Evolutionary conservation across 106 monocot species (phyloP).

Genomic region (Alisma plantagoaquatica): DNA sequence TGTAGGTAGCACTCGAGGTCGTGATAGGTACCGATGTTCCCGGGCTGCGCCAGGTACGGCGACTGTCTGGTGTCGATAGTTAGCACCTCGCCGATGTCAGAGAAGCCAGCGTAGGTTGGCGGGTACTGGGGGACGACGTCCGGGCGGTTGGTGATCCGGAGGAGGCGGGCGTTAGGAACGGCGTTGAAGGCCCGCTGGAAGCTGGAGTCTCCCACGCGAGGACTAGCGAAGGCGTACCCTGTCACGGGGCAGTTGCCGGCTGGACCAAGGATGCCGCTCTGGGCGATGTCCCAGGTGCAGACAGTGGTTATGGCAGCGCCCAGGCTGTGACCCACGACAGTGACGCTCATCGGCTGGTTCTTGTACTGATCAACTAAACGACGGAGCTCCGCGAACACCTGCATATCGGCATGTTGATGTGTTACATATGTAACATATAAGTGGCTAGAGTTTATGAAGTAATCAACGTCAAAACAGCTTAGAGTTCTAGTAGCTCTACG

Average conservation of each 20-base stretch:
- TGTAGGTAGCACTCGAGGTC: conserved; percentile 35
- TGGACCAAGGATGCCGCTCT: too few relatives aligned
- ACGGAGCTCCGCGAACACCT: too few relatives aligned
- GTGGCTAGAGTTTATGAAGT: too few relatives aligned
- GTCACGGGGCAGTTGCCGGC: conserved; percentile 50
- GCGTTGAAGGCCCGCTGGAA: conserved; percentile 42
- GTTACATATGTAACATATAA: too few relatives aligned
- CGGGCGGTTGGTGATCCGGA: conserved; percentile 37
- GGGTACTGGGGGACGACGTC: conserved; percentile 69
- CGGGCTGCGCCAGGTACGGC: conserved; percentile 34
- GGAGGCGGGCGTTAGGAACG: conserved; percentile 20
- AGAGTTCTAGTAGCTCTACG: too few relatives aligned
- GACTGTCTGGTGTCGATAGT: conserved; percentile 32
- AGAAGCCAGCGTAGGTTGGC: conserved; percentile 28
- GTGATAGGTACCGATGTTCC: conserved; percentile 30
- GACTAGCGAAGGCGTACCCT: conserved; percentile 59
- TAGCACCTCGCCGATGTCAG: conserved; percentile 49
- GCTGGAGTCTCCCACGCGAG: conserved; percentile 48
- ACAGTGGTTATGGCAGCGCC: too few relatives aligned
- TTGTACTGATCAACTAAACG: too few relatives aligned
- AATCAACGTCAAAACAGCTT: too few relatives aligned
- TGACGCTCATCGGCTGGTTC: too few relatives aligned
- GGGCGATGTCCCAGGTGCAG: too few relatives aligned
- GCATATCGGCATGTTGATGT: too few relatives aligned
- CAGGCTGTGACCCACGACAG: too few relatives aligned